phyloP scores from a whole-genome alignment of 2,329 filamentous ascomycete genomes.

The Penicillium sp. region DNA sequence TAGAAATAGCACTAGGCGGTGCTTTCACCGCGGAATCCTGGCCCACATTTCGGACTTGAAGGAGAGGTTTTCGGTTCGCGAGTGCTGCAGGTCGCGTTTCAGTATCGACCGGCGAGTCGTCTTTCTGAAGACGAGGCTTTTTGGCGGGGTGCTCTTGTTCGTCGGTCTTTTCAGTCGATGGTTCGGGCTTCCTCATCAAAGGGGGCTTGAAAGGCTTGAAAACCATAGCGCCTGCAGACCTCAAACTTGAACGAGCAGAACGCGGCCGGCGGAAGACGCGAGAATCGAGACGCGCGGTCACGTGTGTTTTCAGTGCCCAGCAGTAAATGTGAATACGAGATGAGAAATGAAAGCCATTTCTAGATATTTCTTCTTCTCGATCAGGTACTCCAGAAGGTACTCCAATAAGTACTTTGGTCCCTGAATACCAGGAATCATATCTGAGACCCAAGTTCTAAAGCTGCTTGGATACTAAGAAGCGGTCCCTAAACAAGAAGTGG shows the following conservation, averaged over 20 bases:
- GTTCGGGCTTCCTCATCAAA: slow-evolving; percentile 42
- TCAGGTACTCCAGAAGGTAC: too few species aligned
- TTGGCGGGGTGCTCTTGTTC: background rate
- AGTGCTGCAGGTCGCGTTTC: slow-evolving; percentile 12
- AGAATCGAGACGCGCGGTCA: slow-evolving; percentile 25
- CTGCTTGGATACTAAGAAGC: too few species aligned
- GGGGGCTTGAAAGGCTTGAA: slow-evolving; percentile 53
- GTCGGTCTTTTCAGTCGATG: slow-evolving; percentile 37
- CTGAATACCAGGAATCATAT: too few species aligned
- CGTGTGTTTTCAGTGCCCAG: too few species aligned
- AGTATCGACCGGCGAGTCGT: slow-evolving; percentile 16
- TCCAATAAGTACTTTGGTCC: too few species aligned
- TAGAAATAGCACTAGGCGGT: background rate
- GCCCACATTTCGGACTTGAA: slow-evolving; percentile 34
- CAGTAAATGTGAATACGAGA: too few species aligned
- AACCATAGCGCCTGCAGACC: slow-evolving; percentile 36
- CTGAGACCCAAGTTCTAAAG: too few species aligned
- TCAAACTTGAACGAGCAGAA: slow-evolving; percentile 4
- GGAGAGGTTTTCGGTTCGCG: slow-evolving; percentile 35
- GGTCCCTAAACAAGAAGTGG: too few species aligned
- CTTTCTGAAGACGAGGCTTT: slow-evolving; percentile 35
- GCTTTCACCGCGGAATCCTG: slow-evolving; percentile 14
- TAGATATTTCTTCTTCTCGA: too few species aligned
- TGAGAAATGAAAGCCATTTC: too few species aligned
- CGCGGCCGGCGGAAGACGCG: slow-evolving; percentile 19